phyloP scores from a whole-genome alignment of 2,329 filamentous ascomycete genomes.

The Grosmannia serpens region DNA sequence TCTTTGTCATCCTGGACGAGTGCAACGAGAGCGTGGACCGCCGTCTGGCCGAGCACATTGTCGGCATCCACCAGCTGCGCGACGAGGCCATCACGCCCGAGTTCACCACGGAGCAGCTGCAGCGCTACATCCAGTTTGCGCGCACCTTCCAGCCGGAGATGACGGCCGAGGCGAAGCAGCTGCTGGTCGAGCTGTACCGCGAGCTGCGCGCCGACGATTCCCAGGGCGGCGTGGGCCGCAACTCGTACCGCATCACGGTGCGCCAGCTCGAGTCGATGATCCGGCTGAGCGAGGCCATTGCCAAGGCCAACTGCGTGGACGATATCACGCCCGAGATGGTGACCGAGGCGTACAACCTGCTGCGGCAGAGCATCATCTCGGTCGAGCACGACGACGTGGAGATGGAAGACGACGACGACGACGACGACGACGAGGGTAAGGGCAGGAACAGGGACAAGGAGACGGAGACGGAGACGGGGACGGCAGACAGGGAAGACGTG shows the following conservation, averaged over 20 bases:
- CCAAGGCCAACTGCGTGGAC: conserved; percentile 92
- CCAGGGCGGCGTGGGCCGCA: conserved; percentile 84
- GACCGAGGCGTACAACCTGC: conserved; percentile 78
- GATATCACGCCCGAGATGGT: conserved; percentile 81
- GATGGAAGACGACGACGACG: conserved; percentile 71
- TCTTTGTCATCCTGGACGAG: conserved; percentile 95
- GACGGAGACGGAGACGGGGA: conserved; percentile 34
- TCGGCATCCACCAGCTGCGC: conserved; percentile 82
- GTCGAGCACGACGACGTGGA: conserved; percentile 97
- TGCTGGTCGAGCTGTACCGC: conserved; percentile 89
- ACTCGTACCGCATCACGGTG: conserved; percentile 95
- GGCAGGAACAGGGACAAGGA: conserved; percentile 38
- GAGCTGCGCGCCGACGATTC: conserved; percentile 87
- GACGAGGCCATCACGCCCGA: conserved; percentile 88
- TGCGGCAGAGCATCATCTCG: conserved; percentile 90
- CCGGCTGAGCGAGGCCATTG: conserved; percentile 91
- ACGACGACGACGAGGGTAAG: conserved; percentile 70
- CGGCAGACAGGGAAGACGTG: neutral
- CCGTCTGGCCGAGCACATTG: conserved; percentile 88
- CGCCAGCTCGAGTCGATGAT: conserved; percentile 94
- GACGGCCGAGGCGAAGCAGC: conserved; percentile 70
- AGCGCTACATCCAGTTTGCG: conserved; percentile 94
- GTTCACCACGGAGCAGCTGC: conserved; percentile 90
- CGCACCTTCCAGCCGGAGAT: conserved; percentile 91
- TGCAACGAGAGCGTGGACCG: conserved; percentile 88